These are phyloP conservation scores for Fusarium udum DNA, from an alignment of 2,329 filamentous ascomycete genomes.

Conservation along the genomic window DNA sequence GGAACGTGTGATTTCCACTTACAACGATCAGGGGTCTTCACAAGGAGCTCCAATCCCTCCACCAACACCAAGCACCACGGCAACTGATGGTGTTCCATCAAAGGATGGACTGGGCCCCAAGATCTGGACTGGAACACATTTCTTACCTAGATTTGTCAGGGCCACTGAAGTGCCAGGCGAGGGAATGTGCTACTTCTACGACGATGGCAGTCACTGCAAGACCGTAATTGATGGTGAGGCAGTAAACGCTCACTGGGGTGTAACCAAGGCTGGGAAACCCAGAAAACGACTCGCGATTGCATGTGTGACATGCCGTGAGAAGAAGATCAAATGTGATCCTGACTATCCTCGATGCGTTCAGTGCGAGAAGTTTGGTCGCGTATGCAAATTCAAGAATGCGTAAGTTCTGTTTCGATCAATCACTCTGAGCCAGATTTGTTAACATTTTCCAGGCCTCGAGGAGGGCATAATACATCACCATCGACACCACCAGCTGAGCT, in stretches of 20 bases:
- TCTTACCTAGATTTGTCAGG: slow-evolving; percentile 71
- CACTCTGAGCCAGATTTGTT: neutral
- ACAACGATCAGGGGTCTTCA: slow-evolving; percentile 41
- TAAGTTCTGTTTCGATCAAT: slow-evolving; percentile 59
- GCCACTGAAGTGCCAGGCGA: slow-evolving; percentile 77
- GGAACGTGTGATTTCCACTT: slow-evolving; percentile 43
- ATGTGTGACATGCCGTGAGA: slow-evolving; percentile 92
- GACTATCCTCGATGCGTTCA: slow-evolving; percentile 88
- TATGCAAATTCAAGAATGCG: slow-evolving; percentile 88
- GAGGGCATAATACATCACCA: slow-evolving; percentile 66
- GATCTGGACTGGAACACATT: slow-evolving; percentile 75
- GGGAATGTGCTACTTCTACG: slow-evolving; percentile 85
- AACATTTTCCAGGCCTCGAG: slow-evolving; percentile 58
- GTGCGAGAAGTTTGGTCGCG: slow-evolving; percentile 88
- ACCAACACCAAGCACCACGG: slow-evolving; percentile 44
- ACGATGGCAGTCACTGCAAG: slow-evolving; percentile 84
- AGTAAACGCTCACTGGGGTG: slow-evolving; percentile 91
- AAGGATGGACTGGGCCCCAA: slow-evolving; percentile 73
- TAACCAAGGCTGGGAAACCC: slow-evolving; percentile 93
- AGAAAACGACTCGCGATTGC: slow-evolving; percentile 90
- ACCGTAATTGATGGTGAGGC: slow-evolving; percentile 85
- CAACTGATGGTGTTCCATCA: slow-evolving; percentile 56
- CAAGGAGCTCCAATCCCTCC: slow-evolving; percentile 42
- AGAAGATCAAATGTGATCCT: slow-evolving; percentile 97
- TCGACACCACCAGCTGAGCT: slow-evolving; percentile 62